These are phyloP conservation scores for Asparagopsis taxiformis DNA, from an alignment of 31 red algal species.

Conservation along the genomic window DNA sequence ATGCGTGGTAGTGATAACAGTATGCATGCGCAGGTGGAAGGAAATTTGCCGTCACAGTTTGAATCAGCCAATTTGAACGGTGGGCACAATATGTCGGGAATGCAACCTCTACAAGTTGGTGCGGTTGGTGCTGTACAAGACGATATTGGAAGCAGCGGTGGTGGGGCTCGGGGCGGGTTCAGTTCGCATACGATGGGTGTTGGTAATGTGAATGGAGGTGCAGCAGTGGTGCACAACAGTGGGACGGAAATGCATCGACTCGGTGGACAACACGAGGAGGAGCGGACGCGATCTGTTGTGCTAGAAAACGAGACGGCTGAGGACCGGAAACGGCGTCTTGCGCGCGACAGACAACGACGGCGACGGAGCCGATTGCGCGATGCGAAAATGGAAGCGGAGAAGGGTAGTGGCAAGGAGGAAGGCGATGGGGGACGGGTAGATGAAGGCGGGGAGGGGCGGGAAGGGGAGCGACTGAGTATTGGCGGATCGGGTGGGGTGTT, in stretches of 20 bases:
- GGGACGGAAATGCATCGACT: background rate
- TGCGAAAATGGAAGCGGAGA: constrained; percentile 2
- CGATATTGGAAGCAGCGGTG: constrained; percentile 2
- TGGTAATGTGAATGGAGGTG: constrained; percentile 14
- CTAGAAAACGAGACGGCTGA: constrained; percentile 22
- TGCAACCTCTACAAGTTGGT: constrained; percentile 21
- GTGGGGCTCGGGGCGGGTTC: constrained; percentile 7
- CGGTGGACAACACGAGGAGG: constrained; percentile 9
- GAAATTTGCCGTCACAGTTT: constrained; percentile 2
- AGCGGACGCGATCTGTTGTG: background rate
- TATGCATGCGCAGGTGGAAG: constrained; percentile 2
- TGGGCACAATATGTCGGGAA: background rate
- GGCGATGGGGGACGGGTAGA: background rate
- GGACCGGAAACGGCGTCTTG: constrained; percentile 29
- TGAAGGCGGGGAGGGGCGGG: constrained; percentile 1
- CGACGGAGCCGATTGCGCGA: constrained; percentile 22
- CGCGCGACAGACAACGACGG: constrained; percentile 45
- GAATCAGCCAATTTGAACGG: constrained; percentile 2
- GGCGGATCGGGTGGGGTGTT: background rate
- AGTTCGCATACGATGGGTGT: constrained; percentile 5
- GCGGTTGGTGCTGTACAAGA: constrained; percentile 21
- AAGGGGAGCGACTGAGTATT: too few species aligned
- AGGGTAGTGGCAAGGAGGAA: background rate
- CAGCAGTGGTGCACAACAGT: background rate
- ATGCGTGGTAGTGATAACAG: constrained; percentile 1